Conservation (phyloP, 2,329 filamentous ascomycete genomes). For the Pestalotiopsis sp. region DNA sequence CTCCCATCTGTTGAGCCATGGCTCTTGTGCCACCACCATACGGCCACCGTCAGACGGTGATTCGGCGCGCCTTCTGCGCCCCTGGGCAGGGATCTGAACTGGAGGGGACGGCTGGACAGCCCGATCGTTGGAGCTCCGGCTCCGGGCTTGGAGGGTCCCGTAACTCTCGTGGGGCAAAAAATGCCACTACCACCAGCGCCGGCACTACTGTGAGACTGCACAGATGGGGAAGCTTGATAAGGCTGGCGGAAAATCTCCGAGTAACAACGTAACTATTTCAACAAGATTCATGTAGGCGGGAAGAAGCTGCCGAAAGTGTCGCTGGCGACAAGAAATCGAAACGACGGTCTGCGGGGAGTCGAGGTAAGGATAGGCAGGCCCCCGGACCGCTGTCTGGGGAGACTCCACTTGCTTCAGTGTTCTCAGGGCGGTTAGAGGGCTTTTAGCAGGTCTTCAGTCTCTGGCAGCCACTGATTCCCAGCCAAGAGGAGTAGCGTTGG, state of each 20-base stretch:
- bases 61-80: neutral
- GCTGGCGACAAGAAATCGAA: neutral
- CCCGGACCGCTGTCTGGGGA: neutral
- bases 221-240: neutral
- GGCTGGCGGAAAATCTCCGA: neutral
- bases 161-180: neutral
- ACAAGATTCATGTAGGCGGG: neutral
- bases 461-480: neutral
- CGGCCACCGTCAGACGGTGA: conserved; percentile 1
- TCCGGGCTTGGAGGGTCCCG: neutral
- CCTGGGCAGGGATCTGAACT: conserved; percentile 7
- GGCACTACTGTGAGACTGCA: neutral
- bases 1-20: conserved; percentile 24
- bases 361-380: neutral
- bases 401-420: conserved; percentile 1
- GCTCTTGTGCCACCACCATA: neutral
- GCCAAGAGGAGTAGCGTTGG: neutral
- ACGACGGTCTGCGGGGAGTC: neutral
- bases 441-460: too few species aligned
- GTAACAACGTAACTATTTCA: neutral
- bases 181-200: neutral
- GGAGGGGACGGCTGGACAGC: neutral
- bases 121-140: conserved; percentile 3
- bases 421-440: too few species aligned
- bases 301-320: conserved; percentile 7